Conservation (phyloP, 805 yeast species). For the Suhomyces prunicola region DNA sequence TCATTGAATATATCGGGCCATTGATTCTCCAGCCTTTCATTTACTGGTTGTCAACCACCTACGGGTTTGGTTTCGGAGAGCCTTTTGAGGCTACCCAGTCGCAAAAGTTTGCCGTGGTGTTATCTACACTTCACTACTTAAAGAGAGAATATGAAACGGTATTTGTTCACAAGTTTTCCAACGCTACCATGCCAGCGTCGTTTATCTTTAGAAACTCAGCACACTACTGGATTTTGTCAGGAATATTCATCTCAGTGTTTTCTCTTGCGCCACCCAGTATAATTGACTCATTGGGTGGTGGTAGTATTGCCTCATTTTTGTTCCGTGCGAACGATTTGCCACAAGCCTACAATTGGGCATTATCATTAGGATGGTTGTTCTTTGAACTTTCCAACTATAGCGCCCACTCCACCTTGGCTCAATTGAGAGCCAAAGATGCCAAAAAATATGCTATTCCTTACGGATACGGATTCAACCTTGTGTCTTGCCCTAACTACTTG, state of each 20-base stretch:
- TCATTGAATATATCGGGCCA: constrained; percentile 90
- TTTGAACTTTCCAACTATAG: constrained; percentile 72
- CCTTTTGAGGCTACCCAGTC: constrained; percentile 44
- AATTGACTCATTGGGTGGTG: constrained; percentile 5
- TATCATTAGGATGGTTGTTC: constrained; percentile 46
- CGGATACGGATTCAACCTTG: constrained; percentile 78
- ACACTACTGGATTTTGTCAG: constrained; percentile 93
- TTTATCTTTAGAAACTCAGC: constrained; percentile 84
- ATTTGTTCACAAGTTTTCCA: constrained; percentile 79
- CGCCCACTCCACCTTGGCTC: constrained; percentile 65
- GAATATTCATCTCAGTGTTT: constrained; percentile 52
- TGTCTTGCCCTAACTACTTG: constrained; percentile 92
- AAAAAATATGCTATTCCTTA: constrained; percentile 66
- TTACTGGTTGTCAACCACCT: constrained; percentile 41
- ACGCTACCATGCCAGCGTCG: constrained; percentile 87
- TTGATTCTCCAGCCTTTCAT: constrained; percentile 71
- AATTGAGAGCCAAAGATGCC: constrained; percentile 50
- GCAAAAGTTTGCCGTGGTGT: constrained; percentile 51
- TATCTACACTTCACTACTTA: constrained; percentile 71
- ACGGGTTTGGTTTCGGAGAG: constrained; percentile 26
- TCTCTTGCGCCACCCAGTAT: constrained; percentile 36
- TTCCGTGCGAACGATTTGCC: constrained; percentile 35
- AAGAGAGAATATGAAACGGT: constrained; percentile 89
- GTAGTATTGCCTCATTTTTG: constrained; percentile 3
- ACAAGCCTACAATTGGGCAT: constrained; percentile 23